phyloP scores from a whole-genome alignment of 805 yeast genomes.

The Spathaspora passalidarum region DNA sequence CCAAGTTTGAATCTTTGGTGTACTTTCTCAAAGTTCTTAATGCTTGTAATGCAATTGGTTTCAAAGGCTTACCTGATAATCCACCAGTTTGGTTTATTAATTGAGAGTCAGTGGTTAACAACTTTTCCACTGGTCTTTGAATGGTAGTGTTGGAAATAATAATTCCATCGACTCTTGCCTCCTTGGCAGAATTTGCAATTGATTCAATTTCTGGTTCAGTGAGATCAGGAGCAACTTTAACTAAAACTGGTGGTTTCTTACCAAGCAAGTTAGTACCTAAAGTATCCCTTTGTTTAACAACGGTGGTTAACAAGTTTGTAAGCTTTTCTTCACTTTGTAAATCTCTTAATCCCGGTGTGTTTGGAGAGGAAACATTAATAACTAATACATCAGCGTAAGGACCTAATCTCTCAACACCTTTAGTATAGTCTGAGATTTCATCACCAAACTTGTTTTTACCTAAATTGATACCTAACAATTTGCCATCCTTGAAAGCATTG shows the following conservation, averaged over 20 bases:
- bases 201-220: slow-evolving; percentile 75
- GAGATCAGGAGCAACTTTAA: slow-evolving; percentile 92
- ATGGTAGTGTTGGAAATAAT: slow-evolving; percentile 91
- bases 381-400: slow-evolving; percentile 85
- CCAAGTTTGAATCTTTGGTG: slow-evolving; percentile 69
- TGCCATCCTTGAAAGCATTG: slow-evolving; percentile 59
- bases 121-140: slow-evolving; percentile 60
- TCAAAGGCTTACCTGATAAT: slow-evolving; percentile 87
- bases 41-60: slow-evolving; percentile 73
- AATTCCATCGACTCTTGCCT: slow-evolving; percentile 82
- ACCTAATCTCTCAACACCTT: slow-evolving; percentile 81
- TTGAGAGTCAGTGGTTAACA: slow-evolving; percentile 45
- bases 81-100: slow-evolving; percentile 74
- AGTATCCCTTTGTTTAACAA: slow-evolving; percentile 57
- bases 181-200: slow-evolving; percentile 76
- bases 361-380: slow-evolving; percentile 91
- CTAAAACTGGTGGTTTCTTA: slow-evolving; percentile 73
- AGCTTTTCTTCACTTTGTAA: slow-evolving; percentile 77
- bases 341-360: slow-evolving; percentile 91
- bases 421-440: slow-evolving; percentile 79
- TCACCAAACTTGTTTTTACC: slow-evolving; percentile 94
- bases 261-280: slow-evolving; percentile 42
- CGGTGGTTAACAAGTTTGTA: slow-evolving; percentile 60
- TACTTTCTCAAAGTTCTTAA: slow-evolving; percentile 68
- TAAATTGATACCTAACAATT: slow-evolving; percentile 75